Conservation (phyloP, 306 rosid genomes). For the Begonia fuchsioides region DNA sequence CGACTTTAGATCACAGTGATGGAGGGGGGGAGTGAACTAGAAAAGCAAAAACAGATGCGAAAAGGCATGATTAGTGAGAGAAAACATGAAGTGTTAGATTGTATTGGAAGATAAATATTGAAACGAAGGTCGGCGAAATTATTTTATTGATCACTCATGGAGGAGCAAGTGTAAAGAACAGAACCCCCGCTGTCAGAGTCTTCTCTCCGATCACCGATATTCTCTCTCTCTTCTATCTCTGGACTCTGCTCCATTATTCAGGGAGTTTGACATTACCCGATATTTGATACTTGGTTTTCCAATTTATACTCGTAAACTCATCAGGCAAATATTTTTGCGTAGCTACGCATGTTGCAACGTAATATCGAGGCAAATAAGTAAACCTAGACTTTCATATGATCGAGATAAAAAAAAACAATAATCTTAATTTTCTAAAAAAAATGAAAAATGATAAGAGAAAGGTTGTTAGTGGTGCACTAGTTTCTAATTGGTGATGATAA, state of each 20-base stretch:
- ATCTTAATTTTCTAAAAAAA: too few species aligned
- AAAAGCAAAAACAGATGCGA: neutral
- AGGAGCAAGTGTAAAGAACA: slow-evolving; percentile 16
- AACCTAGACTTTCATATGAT: too few species aligned
- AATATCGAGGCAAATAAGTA: too few species aligned
- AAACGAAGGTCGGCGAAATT: slow-evolving; percentile 11
- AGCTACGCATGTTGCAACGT: too few species aligned
- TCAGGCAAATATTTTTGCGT: too few species aligned
- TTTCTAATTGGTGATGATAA: too few species aligned
- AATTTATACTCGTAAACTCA: too few species aligned
- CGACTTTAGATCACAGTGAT: slow-evolving; percentile 13
- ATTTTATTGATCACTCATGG: slow-evolving; percentile 33
- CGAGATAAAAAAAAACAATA: too few species aligned
- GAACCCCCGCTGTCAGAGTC: slow-evolving; percentile 41
- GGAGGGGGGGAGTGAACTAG: neutral
- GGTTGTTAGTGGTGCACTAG: too few species aligned
- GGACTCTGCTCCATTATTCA: neutral
- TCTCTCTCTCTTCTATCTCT: slow-evolving; percentile 20
- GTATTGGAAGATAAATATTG: neutral
- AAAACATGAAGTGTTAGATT: neutral
- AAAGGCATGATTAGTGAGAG: slow-evolving; percentile 1
- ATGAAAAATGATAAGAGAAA: too few species aligned
- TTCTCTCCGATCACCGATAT: slow-evolving; percentile 50
- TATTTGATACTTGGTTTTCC: too few species aligned
- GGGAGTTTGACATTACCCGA: neutral